phyloP scores from a whole-genome alignment of 1,284 basidiomycete genomes.

The Baeospora myosura region DNA sequence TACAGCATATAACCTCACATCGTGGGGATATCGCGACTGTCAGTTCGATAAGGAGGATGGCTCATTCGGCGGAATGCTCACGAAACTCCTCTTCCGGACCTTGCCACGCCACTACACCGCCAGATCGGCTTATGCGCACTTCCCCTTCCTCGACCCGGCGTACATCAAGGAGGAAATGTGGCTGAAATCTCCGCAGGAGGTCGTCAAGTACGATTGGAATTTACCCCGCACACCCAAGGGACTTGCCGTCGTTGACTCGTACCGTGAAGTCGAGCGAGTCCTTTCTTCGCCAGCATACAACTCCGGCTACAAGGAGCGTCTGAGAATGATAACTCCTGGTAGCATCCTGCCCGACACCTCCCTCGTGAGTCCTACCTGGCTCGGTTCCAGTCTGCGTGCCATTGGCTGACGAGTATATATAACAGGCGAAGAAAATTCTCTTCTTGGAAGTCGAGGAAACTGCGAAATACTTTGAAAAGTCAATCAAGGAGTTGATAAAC shows the following conservation, averaged over 20 bases:
- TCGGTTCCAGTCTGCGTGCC: neutral
- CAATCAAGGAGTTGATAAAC: conserved; percentile 1
- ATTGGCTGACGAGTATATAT: neutral
- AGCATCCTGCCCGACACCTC: conserved; percentile 1
- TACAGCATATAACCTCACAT: conserved; percentile 62
- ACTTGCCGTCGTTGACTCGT: conserved; percentile 23
- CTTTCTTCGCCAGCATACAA: conserved; percentile 24
- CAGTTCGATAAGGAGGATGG: conserved; percentile 58
- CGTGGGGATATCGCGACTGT: conserved; percentile 72
- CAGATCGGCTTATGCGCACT: conserved; percentile 53
- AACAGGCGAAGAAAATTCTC: conserved; percentile 6
- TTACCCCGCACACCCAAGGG: conserved; percentile 26
- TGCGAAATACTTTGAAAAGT: conserved; percentile 1
- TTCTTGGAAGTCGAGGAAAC: neutral
- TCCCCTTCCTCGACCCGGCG: conserved; percentile 54
- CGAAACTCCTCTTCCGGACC: conserved; percentile 64
- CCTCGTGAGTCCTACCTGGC: neutral
- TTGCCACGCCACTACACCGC: conserved; percentile 63
- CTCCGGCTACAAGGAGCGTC: conserved; percentile 24
- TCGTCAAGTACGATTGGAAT: conserved; percentile 42
- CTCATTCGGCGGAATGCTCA: conserved; percentile 65
- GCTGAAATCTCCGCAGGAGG: conserved; percentile 17
- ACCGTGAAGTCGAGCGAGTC: conserved; percentile 29
- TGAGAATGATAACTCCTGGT: conserved; percentile 15
- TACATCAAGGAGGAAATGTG: conserved; percentile 32